A percentile compares a stretch with the other conserved stretches of the same genome.
phyloP scores from a whole-genome alignment of 2,329 filamentous ascomycete genomes.

The Arthrobotrys megalospora region DNA sequence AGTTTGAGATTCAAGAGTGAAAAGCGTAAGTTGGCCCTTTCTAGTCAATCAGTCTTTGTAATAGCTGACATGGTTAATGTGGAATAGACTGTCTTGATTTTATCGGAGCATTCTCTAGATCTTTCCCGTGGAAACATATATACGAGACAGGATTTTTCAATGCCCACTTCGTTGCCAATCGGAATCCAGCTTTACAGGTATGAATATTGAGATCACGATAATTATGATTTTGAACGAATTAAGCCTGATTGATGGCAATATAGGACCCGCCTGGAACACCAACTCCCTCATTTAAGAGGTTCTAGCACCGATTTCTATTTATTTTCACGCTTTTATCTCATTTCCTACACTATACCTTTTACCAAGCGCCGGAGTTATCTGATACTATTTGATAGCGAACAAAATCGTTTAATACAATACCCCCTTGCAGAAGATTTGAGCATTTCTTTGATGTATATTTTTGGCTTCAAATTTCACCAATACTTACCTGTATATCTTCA shows the following conservation, averaged over 20 bases:
- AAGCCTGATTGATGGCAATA: not conserved
- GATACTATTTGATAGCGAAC: conserved; percentile 1
- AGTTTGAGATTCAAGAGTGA: conserved; percentile 47
- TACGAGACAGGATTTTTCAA: conserved; percentile 45
- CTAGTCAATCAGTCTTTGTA: not conserved
- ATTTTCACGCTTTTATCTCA: not conserved
- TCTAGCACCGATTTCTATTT: not conserved
- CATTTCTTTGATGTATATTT: not conserved
- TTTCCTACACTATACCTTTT: not conserved
- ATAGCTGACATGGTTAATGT: conserved; percentile 1
- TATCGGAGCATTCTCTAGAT: conserved; percentile 24
- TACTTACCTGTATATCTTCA: not conserved
- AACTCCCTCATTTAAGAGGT: not conserved
- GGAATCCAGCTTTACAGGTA: not conserved
- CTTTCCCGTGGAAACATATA: conserved; percentile 39
- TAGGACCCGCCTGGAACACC: not conserved
- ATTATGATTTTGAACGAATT: not conserved
- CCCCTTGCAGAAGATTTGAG: not conserved
- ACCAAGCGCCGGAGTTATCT: conserved; percentile 17
- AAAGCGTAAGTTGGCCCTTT: conserved; percentile 10
- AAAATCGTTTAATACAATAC: conserved; percentile 1
- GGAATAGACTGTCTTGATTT: conserved; percentile 40
- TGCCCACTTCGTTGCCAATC: conserved; percentile 11
- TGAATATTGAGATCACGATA: not conserved
- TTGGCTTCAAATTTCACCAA: not conserved